Conservation (phyloP, 768 basidiomycete genomes). For the Xerocomus potaroensis region DNA sequence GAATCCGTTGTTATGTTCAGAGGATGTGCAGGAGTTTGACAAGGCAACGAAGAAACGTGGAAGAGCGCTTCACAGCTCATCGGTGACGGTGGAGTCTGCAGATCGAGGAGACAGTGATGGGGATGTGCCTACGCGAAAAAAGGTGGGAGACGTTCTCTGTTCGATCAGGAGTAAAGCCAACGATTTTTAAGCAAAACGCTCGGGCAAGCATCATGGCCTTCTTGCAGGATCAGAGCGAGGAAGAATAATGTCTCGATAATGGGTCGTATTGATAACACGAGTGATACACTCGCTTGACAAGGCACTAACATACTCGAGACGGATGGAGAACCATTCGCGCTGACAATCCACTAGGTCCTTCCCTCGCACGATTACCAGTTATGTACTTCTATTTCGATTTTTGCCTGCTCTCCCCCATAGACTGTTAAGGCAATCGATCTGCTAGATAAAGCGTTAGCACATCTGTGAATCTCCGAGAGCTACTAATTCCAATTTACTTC, state of each 20-base stretch:
- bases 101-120: conserved; percentile 34
- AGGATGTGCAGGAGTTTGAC: conserved; percentile 73
- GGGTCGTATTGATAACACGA: no score
- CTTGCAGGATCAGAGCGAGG: conserved; percentile 66
- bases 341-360: no score
- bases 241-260: conserved; percentile 28
- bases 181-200: conserved; percentile 37
- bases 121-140: conserved; percentile 35
- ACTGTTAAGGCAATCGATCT: conserved; percentile 6
- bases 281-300: no score
- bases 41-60: conserved; percentile 37
- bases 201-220: conserved; percentile 67
- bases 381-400: no score
- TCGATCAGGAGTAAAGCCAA: not conserved
- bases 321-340: no score
- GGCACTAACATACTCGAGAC: no score
- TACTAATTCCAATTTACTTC: conserved; percentile 5
- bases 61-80: conserved; percentile 10
- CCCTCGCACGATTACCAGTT: no score
- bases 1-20: conserved; percentile 32
- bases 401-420: not conserved
- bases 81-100: conserved; percentile 24
- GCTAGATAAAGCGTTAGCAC: not conserved
- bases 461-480: no score
- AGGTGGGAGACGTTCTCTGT: conserved; percentile 29